phyloP scores from a whole-genome alignment of 768 basidiomycete genomes.

The Mycena floridula region DNA sequence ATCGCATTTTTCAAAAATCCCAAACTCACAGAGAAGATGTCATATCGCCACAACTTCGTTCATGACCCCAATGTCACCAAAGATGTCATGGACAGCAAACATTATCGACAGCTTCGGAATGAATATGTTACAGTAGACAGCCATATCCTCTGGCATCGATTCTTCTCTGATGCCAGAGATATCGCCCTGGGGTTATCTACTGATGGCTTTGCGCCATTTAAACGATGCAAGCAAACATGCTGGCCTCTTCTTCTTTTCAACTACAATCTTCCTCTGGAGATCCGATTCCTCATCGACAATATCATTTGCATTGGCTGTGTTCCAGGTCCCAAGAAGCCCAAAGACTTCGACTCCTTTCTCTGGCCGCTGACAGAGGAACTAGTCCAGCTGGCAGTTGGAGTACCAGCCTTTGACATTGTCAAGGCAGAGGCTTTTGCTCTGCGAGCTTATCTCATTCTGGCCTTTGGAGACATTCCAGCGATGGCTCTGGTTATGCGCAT shows the following conservation, averaged over 20 bases:
- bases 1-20: constrained; percentile 11
- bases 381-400: constrained; percentile 17
- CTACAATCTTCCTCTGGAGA: constrained; percentile 28
- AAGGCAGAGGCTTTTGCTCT: constrained; percentile 13
- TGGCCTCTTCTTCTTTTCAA: constrained; percentile 32
- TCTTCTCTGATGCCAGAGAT: constrained; percentile 23
- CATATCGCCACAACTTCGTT: constrained; percentile 13
- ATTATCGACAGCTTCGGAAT: constrained; percentile 13
- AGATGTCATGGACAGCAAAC: constrained; percentile 23
- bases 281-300: constrained; percentile 17
- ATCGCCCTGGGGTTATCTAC: constrained; percentile 26
- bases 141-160: constrained; percentile 8
- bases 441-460: constrained; percentile 17
- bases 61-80: constrained; percentile 7
- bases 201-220: constrained; percentile 27
- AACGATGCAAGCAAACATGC: constrained; percentile 13
- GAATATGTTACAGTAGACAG: constrained; percentile 15
- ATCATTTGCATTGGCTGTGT: constrained; percentile 24
- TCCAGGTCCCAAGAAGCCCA: constrained; percentile 25
- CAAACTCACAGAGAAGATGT: constrained; percentile 7
- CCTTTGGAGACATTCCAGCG: constrained; percentile 23
- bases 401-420: constrained; percentile 16
- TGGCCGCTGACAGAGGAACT: constrained; percentile 21
- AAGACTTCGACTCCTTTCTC: constrained; percentile 25
- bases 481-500: constrained; percentile 15